phyloP scores from a whole-genome alignment of 2,329 filamentous ascomycete species.

The Fusarium succisae region DNA sequence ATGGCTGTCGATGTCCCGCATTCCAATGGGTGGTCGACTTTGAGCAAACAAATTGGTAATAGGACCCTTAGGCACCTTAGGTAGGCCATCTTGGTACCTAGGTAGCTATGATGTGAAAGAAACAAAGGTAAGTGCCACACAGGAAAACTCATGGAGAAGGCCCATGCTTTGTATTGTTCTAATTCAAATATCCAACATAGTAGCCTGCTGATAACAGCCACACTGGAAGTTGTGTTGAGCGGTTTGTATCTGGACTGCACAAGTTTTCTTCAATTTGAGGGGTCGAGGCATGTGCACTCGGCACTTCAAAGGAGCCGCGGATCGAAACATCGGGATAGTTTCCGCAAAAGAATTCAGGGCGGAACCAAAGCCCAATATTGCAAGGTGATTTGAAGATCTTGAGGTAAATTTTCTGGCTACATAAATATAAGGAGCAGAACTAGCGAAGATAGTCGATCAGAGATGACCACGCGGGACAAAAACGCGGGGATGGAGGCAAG shows the following conservation, averaged over 20 bases:
- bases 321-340: not conserved
- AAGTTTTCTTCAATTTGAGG: not conserved
- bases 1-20: conserved; percentile 2
- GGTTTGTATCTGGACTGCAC: not conserved
- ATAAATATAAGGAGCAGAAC: conserved; percentile 12
- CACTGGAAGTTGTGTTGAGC: not conserved
- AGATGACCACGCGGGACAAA: not conserved
- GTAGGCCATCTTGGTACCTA: too few relatives aligned
- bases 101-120: not conserved
- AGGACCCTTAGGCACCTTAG: not conserved
- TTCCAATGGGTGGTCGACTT: not conserved
- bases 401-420: not conserved
- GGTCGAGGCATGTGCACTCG: conserved; percentile 14
- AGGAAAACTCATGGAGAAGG: not conserved
- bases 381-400: conserved; percentile 9
- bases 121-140: not conserved
- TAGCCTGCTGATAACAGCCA: not conserved
- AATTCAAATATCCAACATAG: not conserved
- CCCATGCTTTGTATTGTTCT: conserved; percentile 11
- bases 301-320: conserved; percentile 22
- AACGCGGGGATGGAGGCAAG: not conserved
- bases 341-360: not conserved
- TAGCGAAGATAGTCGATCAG: not conserved
- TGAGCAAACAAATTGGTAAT: not conserved
- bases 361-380: not conserved